Percentiles rank a stretch among this genome's conserved stretches.
Evolutionary conservation across 1,284 basidiomycete genomes (phyloP).

Genomic region (Afroboletus lepidellus): DNA sequence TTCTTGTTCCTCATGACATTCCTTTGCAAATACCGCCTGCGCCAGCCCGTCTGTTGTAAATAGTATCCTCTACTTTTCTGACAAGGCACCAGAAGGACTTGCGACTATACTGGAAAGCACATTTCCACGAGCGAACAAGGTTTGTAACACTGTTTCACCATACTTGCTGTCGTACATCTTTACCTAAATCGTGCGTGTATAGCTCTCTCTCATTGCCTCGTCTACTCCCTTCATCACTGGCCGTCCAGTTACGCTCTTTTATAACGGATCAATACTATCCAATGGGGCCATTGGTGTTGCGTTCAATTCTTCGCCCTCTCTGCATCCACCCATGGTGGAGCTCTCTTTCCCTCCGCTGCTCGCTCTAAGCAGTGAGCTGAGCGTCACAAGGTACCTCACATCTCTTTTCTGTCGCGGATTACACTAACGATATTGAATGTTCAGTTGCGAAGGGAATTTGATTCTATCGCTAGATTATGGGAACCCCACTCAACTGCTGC

Average conservation of each 20-base stretch:
- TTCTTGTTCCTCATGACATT: neutral
- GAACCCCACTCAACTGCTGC: constrained; percentile 73
- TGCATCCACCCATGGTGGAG: constrained; percentile 25
- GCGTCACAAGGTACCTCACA: constrained; percentile 52
- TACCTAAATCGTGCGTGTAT: constrained; percentile 5
- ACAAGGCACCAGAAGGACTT: constrained; percentile 62
- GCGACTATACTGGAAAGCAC: constrained; percentile 43
- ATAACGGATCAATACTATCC: constrained; percentile 54
- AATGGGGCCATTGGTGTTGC: constrained; percentile 77
- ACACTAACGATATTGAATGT: neutral
- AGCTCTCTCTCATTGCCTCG: constrained; percentile 73
- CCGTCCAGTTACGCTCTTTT: constrained; percentile 73
- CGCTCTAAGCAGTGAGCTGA: constrained; percentile 51
- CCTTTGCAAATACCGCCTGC: neutral
- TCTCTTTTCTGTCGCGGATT: constrained; percentile 10
- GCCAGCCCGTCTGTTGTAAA: constrained; percentile 15
- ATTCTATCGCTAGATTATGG: constrained; percentile 58
- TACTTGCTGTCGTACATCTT: neutral
- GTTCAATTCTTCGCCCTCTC: constrained; percentile 34
- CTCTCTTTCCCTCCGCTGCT: constrained; percentile 54
- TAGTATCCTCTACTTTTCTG: constrained; percentile 59
- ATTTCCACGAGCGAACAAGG: constrained; percentile 55
- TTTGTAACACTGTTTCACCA: constrained; percentile 28
- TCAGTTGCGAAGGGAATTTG: constrained; percentile 78
- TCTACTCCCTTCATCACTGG: constrained; percentile 88